Conservation (phyloP, 768 basidiomycete species). For the Thelephora aurantiotincta region DNA sequence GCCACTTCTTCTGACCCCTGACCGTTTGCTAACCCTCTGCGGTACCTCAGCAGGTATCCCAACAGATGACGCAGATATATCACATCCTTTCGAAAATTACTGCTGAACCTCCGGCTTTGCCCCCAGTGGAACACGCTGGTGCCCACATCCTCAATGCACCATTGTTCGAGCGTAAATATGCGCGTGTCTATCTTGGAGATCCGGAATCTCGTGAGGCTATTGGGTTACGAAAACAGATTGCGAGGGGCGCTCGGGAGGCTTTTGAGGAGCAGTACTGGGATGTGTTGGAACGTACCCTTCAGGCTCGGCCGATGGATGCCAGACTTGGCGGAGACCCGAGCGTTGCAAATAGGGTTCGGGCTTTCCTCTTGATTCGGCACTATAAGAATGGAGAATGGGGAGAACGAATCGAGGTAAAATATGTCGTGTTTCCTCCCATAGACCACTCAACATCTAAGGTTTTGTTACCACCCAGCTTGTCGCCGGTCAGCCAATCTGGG, state of each 20-base stretch:
- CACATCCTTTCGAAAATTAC: slow-evolving; percentile 68
- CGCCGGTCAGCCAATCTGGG: slow-evolving; percentile 84
- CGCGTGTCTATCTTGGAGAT: slow-evolving; percentile 59
- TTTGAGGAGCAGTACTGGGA: slow-evolving; percentile 86
- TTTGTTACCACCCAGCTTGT: slow-evolving; percentile 41
- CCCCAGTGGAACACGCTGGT: slow-evolving; percentile 63
- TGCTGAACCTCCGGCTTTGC: slow-evolving; percentile 57
- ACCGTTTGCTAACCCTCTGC: background rate
- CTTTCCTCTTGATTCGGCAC: slow-evolving; percentile 71
- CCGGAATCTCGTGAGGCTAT: slow-evolving; percentile 50
- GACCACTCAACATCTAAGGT: background rate
- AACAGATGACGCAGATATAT: slow-evolving; percentile 57
- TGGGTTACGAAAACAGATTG: slow-evolving; percentile 57
- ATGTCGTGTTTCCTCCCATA: background rate
- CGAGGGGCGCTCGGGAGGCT: slow-evolving; percentile 62
- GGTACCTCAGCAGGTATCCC: slow-evolving; percentile 23
- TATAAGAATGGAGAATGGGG: slow-evolving; percentile 77
- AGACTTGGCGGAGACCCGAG: slow-evolving; percentile 85
- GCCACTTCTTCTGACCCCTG: background rate
- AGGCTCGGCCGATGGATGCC: slow-evolving; percentile 72
- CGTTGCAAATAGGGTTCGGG: slow-evolving; percentile 77
- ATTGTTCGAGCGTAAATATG: slow-evolving; percentile 71
- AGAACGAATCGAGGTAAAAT: slow-evolving; percentile 69
- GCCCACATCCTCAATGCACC: slow-evolving; percentile 76
- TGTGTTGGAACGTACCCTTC: slow-evolving; percentile 69